Evolutionary conservation across 306 rosid species (phyloP).

Genomic region (Dalbergia cochinchinensis): DNA sequence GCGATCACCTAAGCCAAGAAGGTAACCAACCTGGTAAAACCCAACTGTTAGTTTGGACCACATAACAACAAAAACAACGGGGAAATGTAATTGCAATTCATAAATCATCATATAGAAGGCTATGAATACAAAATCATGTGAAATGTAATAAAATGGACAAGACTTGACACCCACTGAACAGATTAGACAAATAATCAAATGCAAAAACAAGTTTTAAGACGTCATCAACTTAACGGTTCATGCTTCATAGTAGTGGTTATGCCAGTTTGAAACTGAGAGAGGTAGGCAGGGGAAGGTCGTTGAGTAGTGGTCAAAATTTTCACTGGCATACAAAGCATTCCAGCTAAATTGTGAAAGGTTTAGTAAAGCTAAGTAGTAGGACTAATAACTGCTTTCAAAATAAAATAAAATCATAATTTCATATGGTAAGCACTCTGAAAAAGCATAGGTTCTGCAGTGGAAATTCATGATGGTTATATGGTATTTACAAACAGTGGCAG

Average conservation of each 20-base stretch:
- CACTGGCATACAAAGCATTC: constrained; percentile 13
- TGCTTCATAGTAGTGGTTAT: constrained; percentile 7
- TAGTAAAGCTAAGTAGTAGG: constrained; percentile 4
- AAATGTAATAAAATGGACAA: constrained; percentile 7
- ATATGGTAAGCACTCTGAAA: background rate
- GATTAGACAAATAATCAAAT: background rate
- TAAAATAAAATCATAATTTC: constrained; percentile 19
- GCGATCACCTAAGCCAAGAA: constrained; percentile 99
- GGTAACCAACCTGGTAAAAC: constrained; percentile 88
- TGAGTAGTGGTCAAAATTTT: background rate
- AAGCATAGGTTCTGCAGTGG: constrained; percentile 5
- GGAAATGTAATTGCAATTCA: background rate
- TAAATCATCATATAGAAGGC: background rate
- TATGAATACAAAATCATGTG: background rate
- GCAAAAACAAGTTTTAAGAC: background rate
- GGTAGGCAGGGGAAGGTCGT: background rate
- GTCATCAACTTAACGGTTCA: constrained; percentile 29
- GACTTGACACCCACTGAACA: background rate
- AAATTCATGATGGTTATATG: background rate
- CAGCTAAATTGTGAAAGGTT: background rate
- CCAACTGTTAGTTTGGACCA: constrained; percentile 23
- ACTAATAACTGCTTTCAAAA: constrained; percentile 21
- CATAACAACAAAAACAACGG: background rate
- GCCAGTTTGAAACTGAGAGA: background rate
- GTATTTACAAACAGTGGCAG: constrained; percentile 22